Conservation (phyloP, 2,329 filamentous ascomycete genomes). For the Didymella sp. region DNA sequence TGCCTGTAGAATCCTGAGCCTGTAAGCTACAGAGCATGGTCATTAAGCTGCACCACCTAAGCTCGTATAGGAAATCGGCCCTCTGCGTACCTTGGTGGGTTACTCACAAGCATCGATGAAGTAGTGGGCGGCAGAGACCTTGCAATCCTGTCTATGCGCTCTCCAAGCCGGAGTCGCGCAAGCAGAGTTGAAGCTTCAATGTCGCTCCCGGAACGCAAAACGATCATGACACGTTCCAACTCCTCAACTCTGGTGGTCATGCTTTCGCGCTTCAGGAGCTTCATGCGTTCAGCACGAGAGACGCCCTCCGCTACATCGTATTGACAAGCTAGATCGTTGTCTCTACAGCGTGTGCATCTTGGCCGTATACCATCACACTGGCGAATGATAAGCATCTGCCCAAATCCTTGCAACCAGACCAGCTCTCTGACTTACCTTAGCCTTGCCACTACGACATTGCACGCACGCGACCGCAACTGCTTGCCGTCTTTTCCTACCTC, state of each 20-base stretch:
- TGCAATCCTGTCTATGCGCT: constrained; percentile 30
- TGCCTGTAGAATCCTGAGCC: constrained; percentile 25
- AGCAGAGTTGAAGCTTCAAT: constrained; percentile 30
- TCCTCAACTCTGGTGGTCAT: constrained; percentile 29
- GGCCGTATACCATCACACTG: constrained; percentile 36
- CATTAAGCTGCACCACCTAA: constrained; percentile 20
- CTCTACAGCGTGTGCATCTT: constrained; percentile 30
- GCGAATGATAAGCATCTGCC: constrained; percentile 4
- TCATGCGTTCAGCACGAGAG: constrained; percentile 36
- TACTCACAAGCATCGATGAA: constrained; percentile 14
- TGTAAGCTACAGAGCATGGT: constrained; percentile 27
- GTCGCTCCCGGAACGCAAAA: constrained; percentile 30
- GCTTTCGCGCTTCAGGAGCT: constrained; percentile 31
- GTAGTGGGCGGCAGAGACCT: constrained; percentile 25
- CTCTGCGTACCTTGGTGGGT: constrained; percentile 28
- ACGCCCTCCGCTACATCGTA: constrained; percentile 38
- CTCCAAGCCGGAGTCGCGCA: constrained; percentile 29
- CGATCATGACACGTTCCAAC: constrained; percentile 31
- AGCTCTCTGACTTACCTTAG: constrained; percentile 29
- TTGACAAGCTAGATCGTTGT: constrained; percentile 28
- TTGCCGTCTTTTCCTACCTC: constrained; percentile 28
- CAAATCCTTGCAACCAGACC: neutral
- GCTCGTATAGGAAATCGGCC: constrained; percentile 4
- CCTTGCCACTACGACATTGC: constrained; percentile 34
- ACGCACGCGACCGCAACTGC: constrained; percentile 35